Evolutionary conservation across 2,329 filamentous ascomycete genomes (phyloP).

Genomic region (Penicillium sp.): DNA sequence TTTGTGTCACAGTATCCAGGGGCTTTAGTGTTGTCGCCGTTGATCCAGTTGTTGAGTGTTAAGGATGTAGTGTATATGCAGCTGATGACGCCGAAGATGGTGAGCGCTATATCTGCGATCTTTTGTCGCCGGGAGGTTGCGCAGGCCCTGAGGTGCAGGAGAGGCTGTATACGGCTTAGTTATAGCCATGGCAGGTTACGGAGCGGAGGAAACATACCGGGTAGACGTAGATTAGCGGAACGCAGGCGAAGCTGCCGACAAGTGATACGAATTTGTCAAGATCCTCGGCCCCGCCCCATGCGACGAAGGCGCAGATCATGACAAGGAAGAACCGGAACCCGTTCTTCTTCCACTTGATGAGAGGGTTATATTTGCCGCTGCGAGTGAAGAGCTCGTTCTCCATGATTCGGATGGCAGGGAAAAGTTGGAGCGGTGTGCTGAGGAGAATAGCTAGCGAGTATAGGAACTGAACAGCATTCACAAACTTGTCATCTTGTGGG

Average conservation of each 20-base stretch:
- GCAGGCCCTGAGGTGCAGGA: slow-evolving; percentile 85
- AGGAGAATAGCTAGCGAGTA: slow-evolving; percentile 98
- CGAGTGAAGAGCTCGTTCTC: slow-evolving; percentile 92
- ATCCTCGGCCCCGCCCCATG: slow-evolving; percentile 90
- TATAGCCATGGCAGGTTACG: background rate
- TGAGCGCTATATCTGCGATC: slow-evolving; percentile 73
- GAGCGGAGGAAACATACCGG: slow-evolving; percentile 68
- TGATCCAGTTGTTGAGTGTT: slow-evolving; percentile 86
- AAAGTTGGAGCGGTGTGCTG: slow-evolving; percentile 94
- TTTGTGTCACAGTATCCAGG: slow-evolving; percentile 68
- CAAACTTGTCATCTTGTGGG: slow-evolving; percentile 91
- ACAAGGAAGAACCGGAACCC: slow-evolving; percentile 93
- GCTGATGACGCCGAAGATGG: slow-evolving; percentile 79
- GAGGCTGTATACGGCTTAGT: slow-evolving; percentile 62
- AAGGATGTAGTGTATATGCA: slow-evolving; percentile 92
- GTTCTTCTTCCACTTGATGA: slow-evolving; percentile 99
- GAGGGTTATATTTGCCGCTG: slow-evolving; percentile 96
- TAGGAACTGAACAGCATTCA: slow-evolving; percentile 94
- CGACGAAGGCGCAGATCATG: slow-evolving; percentile 80
- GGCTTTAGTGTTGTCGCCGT: slow-evolving; percentile 55
- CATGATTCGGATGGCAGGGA: slow-evolving; percentile 95
- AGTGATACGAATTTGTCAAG: slow-evolving; percentile 97
- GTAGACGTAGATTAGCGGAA: slow-evolving; percentile 96
- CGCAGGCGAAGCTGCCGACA: slow-evolving; percentile 96
- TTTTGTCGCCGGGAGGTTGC: slow-evolving; percentile 72